Base-by-base conservation (phyloP, 2,329 filamentous ascomycete species). In the Dothistroma pini region DNA sequence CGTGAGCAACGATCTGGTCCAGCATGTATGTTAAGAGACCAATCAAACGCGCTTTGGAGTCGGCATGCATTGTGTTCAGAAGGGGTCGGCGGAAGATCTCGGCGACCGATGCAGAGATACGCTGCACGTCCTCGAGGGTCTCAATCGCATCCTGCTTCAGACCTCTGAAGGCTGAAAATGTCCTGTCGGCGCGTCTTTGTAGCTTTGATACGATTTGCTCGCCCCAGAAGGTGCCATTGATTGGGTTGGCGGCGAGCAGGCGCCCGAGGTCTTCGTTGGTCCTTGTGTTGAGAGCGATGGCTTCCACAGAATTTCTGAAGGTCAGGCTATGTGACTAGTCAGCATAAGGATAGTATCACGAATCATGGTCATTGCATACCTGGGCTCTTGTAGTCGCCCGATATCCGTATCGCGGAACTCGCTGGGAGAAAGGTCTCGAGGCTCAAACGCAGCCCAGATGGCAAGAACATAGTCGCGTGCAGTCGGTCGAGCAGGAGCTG, bases 101-200 rank as follows among this genome's bases (percentile, higher is more conserved):
- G 31, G 58, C 54, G 16, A 68, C 50, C 4, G 66, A 60, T 5
- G 11, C 5, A 41, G 61, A 64, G 56, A 66, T 55, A 12, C 34
- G 51, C 4, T 53, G 53, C 25, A 68, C 57, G 22, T 47, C 50
- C 6, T 34, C 35, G 21, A 68, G 60, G 1, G 63, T 64, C 22
- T 50, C 50, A 2, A 62, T 58, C 6, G 59, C 62, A 29, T 66
- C 61, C 10, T 49, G 29, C 14, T 55, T 21, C 11, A 38, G n/a
- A 51, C 47, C 19, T 44, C 31, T 19, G 54, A 61, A 58, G 38
- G 32, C 34, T 1, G 21, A n/a, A 12, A 55, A 31, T 19, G 55
- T 25, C 25, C 29, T 57, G 14, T 57, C 22, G 21, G 44, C 53
- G 44, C 56, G 55, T 14, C 11, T n/a, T 21, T 47, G 38, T 7